Evolutionary conservation across 2,329 filamentous ascomycete species (phyloP), one percentile per base, ranked within the genome.

Genomic region (Fusarium incarnatum): DNA sequence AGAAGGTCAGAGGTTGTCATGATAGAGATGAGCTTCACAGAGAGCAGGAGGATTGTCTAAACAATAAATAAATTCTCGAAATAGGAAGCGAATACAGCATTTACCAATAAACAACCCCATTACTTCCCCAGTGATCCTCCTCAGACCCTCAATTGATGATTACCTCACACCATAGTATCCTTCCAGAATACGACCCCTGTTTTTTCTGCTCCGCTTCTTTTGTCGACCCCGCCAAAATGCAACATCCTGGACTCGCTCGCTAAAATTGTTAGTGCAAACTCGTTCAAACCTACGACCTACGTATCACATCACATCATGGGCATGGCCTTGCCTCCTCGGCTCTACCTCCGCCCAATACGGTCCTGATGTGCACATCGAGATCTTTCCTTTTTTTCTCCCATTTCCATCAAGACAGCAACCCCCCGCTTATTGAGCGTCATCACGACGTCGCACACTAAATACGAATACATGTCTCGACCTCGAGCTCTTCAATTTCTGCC

Each of bases 191-290:
- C 44, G 45, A 59, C 41, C 63, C 67, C 63, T 64, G 67, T 15
- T 49, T 54, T 41, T 44, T 22, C 18, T 68, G 56, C 25, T 57
- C 64, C 56, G 55, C 64, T 71, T 71, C 64, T 69, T 72, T 71
- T 71, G 68, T 71, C 68, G 41, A 72, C 68, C 68, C 68, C 68
- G 64, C 68, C 56, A 69, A 62, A 66, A 69, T 59, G 30, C 41
- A 32, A 65, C 68, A 56, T 65, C 12, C 40, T 34, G 58, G 48
- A 34, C 54, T 37, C 54, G 23, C 54, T 48, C 41, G 30, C 63
- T 61, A 66, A 66, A 66, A 66, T 66, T 66, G 48, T 55, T 66
- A 66, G 61, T 49, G 23, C 23, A 53, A 40, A 52, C 32, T 32
- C 34, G 18, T 37, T 37, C 34, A 37, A 37, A 37, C 34, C 34